Base-by-base conservation (phyloP, 2,329 filamentous ascomycete genomes). In the Xylaria polymorpha region DNA sequence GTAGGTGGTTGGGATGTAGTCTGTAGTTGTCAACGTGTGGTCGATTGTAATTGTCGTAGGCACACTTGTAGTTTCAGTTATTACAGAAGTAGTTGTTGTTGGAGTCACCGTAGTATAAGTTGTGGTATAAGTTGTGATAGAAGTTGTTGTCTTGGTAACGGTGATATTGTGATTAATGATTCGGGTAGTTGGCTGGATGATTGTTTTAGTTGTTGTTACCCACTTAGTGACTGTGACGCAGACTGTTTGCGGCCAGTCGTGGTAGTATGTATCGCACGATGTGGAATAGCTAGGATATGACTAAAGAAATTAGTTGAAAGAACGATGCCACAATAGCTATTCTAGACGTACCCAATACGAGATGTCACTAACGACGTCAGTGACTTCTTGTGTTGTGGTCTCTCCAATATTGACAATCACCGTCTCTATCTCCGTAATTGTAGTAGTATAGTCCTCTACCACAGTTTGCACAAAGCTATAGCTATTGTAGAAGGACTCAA, bases 101-200 rank as follows among this genome's bases (percentile, higher is more conserved):
- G 75, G 72, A 29, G 75, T 61, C 6, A 70, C 39, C 6, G 72
- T 73, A 4, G 74, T 76, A 22, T 74, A 73, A 59, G 72, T 77
- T 29, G 72, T 73, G 2, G 73, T 76, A 22, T 74, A 73, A 59
- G 72, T 77, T 29, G 72, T 73, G 2, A 73, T 76, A 22, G 73
- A 73, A 59, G 72, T 77, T 4, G 72, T 70, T 29, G 68, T 71
- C 12, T 64, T 37, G 32, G 37, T 64, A 37, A 67, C 22, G 14
- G 68, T 70, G 7, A 61, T 43, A 48, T 53, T 29, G 35, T 56
- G 39, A 61, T 66, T 9, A 43, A 63, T 35, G 22, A 50, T 63
- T 22, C 14, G 20, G 18, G 60, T 62, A 29, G 55, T 64, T 41
- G 60, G 57, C 25, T 61, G 53, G 22, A 20, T 57, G 14, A 60